Evolutionary conservation across 768 basidiomycete genomes (phyloP).

Genomic region (Tylopilus subfusipes): DNA sequence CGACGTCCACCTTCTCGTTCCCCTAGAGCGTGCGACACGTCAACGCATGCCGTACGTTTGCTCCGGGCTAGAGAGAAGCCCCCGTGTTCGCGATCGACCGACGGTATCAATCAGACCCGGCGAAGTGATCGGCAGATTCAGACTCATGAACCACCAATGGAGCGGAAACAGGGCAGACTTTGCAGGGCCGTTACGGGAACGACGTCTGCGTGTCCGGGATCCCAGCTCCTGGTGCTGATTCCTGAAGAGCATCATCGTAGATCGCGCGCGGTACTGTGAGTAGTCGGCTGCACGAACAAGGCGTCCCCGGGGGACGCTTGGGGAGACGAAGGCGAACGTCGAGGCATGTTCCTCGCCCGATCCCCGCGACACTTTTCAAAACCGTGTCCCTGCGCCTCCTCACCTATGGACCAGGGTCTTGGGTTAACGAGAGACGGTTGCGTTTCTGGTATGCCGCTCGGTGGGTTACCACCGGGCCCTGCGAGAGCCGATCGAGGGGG

Average conservation of each 20-base stretch:
- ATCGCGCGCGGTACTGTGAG: no score
- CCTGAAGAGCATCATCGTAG: no score
- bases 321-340: constrained; percentile 9
- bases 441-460: constrained; percentile 70
- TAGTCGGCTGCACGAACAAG: constrained; percentile 7
- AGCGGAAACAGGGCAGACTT: no score
- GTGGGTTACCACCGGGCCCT: constrained; percentile 54
- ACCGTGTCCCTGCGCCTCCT: constrained; percentile 11
- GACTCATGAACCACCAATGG: no score
- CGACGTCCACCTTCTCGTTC: constrained; percentile 14
- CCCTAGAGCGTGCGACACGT: background rate
- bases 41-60: no score
- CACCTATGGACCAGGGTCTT: constrained; percentile 39
- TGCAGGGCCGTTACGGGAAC: no score
- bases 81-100: no score
- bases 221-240: no score
- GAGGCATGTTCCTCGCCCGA: constrained; percentile 36
- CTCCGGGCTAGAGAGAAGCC: background rate
- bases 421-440: constrained; percentile 31
- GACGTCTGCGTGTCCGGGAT: no score
- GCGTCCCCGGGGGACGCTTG: constrained; percentile 14
- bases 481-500: constrained; percentile 52
- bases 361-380: constrained; percentile 61
- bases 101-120: no score
- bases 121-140: no score